Base-by-base conservation (phyloP, 768 basidiomycete species). In the Kwoniella heveanensis region DNA sequence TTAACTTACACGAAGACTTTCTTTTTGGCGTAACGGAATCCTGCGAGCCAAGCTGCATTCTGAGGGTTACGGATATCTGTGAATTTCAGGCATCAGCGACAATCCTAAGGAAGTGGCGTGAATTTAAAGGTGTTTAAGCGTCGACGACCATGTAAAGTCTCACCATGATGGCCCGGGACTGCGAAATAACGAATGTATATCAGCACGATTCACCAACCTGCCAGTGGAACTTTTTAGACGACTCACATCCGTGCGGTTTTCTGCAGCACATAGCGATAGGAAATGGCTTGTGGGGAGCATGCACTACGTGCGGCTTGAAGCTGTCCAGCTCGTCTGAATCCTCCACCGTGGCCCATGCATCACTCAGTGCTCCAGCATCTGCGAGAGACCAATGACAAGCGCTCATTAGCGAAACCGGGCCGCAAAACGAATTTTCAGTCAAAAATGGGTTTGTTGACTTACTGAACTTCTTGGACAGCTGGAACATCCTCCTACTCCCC, bases 261-360 rank as follows among this genome's bases (percentile, higher is more conserved):
- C 88, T 84, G 77, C 86, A 87, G 60, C 87, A 84, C 80, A 89
- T 81, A 2, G 84, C 87, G 55, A 89, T 88, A 2, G 88, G 88
- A 69, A 86, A 83, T 39, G 84, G 84, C 17, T 80, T 79, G 62
- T 87, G 86, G n/a, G 82, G 80, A 19, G 81, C 79, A 62, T 88
- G 87, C 3, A 88, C 74, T 56, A 87, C 81, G 68, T 88, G 86
- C 15, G 88, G 88, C 19, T 81, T 78, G 78, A 87, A 87, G 57
- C 86, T 86, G 57, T 84, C 83, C 50, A 81, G 73, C 21, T 79
- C 76, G 48, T 77, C 79, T 21, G 80, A 80, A 64, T 83, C 81
- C 44, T 80, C 78, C 15, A 82, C 79, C 4, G 81, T 81, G 0
- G 82, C 80, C 60, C 79, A 75, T n/a, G 80, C 76, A 54, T 82